phyloP scores from a whole-genome alignment of 129 eudicot species.

The Sambucus nigra region DNA sequence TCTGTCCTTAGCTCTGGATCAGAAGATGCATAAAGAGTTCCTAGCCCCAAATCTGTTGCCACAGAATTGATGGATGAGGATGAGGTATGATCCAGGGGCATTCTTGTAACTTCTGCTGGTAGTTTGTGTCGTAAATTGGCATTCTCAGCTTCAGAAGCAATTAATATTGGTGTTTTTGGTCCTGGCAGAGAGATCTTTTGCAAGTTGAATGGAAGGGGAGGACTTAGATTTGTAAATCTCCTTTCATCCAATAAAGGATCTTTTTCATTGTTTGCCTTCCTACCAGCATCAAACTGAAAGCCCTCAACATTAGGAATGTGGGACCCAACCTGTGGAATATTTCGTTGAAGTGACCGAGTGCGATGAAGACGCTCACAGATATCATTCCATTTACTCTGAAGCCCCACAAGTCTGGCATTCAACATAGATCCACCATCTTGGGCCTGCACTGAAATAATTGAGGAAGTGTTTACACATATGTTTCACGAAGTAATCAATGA shows the following conservation, averaged over 20 bases:
- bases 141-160: conserved; percentile 12
- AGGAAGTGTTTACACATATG: conserved; percentile 18
- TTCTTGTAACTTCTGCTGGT: conserved; percentile 20
- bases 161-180: conserved; percentile 3
- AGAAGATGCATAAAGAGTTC: conserved; percentile 37
- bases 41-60: conserved; percentile 77
- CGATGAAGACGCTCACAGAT: conserved; percentile 59
- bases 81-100: conserved; percentile 17
- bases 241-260: conserved; percentile 22
- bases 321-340: conserved; percentile 15
- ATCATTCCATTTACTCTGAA: conserved; percentile 79
- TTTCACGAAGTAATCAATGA: conserved; percentile 3
- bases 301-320: conserved; percentile 13
- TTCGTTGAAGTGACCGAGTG: conserved; percentile 16
- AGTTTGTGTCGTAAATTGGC: conserved; percentile 10
- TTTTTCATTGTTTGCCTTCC: conserved; percentile 11
- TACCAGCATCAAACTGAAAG: conserved; percentile 17
- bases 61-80: conserved; percentile 38
- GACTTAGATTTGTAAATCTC: conserved; percentile 18
- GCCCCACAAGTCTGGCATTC: conserved; percentile 36
- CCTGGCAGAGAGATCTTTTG: conserved; percentile 11
- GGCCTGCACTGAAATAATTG: conserved; percentile 72
- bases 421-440: conserved; percentile 38
- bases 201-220: conserved; percentile 16
- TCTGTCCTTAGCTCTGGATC: conserved; percentile 15